Conservation (phyloP, 2,329 filamentous ascomycete genomes). For the Alternaria sp. region DNA sequence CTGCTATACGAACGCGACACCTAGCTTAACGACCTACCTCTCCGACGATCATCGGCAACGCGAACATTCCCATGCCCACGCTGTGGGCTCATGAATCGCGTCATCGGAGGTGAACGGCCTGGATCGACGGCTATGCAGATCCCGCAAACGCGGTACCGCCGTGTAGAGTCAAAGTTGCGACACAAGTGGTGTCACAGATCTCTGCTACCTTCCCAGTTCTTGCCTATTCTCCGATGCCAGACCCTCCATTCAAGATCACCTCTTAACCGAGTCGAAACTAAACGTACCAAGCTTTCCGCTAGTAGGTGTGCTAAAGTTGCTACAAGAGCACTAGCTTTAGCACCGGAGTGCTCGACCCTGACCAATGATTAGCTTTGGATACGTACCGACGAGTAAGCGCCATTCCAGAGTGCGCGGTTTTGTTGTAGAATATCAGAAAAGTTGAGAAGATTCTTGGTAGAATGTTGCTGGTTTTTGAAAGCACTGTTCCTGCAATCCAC, state of each 20-base stretch:
- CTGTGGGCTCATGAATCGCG: neutral
- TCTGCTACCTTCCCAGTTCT: neutral
- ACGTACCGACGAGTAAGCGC: neutral
- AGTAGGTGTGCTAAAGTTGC: neutral
- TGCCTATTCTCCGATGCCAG: neutral
- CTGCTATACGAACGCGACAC: neutral
- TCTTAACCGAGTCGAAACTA: neutral
- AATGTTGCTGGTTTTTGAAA: constrained; percentile 29
- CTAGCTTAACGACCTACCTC: neutral
- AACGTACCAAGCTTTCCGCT: neutral
- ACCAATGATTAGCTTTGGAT: constrained; percentile 4
- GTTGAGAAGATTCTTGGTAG: constrained; percentile 32
- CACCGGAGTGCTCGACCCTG: neutral
- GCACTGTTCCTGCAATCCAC: constrained; percentile 28
- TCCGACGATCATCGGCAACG: neutral
- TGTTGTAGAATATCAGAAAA: constrained; percentile 17
- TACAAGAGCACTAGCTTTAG: neutral
- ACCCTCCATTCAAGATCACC: neutral
- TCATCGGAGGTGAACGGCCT: neutral
- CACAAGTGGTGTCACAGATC: neutral
- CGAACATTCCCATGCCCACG: neutral
- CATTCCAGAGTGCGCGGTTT: neutral
- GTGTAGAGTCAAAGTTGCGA: neutral
- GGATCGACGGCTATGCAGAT: neutral
- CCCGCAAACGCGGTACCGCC: neutral